phyloP scores from a whole-genome alignment of 1,139 yeast genomes.

The Debaryomyces coudertii region DNA sequence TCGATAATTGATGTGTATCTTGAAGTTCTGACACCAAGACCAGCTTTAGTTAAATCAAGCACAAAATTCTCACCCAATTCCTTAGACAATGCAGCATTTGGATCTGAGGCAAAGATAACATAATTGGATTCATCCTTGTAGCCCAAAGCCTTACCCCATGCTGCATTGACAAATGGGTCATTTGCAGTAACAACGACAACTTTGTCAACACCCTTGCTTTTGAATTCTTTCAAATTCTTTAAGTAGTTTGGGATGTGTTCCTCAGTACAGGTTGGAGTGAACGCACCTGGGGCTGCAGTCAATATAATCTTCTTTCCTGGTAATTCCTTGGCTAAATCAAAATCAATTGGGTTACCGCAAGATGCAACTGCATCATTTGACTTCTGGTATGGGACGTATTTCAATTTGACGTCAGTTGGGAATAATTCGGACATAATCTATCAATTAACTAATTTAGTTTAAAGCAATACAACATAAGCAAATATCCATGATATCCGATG shows the following conservation, averaged over 20 bases:
- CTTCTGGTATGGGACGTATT: conserved; percentile 58
- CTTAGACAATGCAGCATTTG: conserved; percentile 62
- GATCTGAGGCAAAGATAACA: conserved; percentile 74
- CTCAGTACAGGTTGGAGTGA: conserved; percentile 87
- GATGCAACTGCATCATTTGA: conserved; percentile 47
- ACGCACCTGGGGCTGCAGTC: conserved; percentile 89
- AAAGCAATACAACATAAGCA: background rate
- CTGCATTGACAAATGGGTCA: conserved; percentile 78
- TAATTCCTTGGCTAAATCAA: conserved; percentile 53
- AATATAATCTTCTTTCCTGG: conserved; percentile 62
- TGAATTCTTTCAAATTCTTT: conserved; percentile 51
- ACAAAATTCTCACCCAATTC: conserved; percentile 60
- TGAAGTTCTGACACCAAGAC: conserved; percentile 66
- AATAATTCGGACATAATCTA: conserved; percentile 27
- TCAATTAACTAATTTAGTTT: background rate
- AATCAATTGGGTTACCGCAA: conserved; percentile 56
- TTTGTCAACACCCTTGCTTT: conserved; percentile 70
- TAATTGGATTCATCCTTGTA: conserved; percentile 48
- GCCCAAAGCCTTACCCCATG: conserved; percentile 80
- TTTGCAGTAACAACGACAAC: conserved; percentile 76
- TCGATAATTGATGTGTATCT: conserved; percentile 71
- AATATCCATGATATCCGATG: too few relatives aligned
- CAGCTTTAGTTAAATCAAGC: conserved; percentile 53
- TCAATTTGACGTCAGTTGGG: conserved; percentile 57
- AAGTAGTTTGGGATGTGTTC: conserved; percentile 80